Percentiles rank a stretch among this genome's conserved stretches.
These are phyloP conservation scores for Botrytis porri DNA, from an alignment of 2,329 filamentous ascomycete genomes.

Conservation along the genomic window DNA sequence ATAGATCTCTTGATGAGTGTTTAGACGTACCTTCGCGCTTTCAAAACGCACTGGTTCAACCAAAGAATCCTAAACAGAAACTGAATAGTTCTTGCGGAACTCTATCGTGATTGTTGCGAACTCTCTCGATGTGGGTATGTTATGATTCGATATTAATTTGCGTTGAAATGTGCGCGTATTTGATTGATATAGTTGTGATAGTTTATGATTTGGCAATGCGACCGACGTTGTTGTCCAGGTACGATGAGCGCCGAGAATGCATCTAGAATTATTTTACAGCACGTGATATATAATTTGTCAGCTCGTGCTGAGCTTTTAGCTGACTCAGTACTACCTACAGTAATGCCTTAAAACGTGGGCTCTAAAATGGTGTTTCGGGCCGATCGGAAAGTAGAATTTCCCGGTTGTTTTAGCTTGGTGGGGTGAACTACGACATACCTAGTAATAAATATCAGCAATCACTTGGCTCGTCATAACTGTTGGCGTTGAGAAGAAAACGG, in stretches of 20 bases:
- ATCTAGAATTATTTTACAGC: neutral
- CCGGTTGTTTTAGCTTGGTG: neutral
- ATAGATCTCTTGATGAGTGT: conserved; percentile 33
- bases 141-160: neutral
- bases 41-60: conserved; percentile 27
- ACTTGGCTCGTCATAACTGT: conserved; percentile 3
- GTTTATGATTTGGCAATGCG: neutral
- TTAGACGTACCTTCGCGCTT: conserved; percentile 40
- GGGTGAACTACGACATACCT: neutral
- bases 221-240: neutral
- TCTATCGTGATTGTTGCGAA: neutral
- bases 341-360: neutral
- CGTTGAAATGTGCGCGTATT: neutral
- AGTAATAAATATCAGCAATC: neutral
- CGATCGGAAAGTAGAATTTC: conserved; percentile 7
- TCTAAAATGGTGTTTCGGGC: neutral
- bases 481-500: neutral
- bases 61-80: conserved; percentile 9
- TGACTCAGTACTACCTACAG: neutral
- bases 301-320: neutral
- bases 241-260: neutral
- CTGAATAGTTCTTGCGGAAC: neutral
- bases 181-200: neutral
- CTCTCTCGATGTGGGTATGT: neutral
- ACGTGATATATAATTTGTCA: neutral